Percentiles rank a stretch among this genome's conserved stretches.
These are phyloP conservation scores for Globisporangium barbulae DNA, from an alignment of 352 stramenopile genomes.

Conservation along the genomic window DNA sequence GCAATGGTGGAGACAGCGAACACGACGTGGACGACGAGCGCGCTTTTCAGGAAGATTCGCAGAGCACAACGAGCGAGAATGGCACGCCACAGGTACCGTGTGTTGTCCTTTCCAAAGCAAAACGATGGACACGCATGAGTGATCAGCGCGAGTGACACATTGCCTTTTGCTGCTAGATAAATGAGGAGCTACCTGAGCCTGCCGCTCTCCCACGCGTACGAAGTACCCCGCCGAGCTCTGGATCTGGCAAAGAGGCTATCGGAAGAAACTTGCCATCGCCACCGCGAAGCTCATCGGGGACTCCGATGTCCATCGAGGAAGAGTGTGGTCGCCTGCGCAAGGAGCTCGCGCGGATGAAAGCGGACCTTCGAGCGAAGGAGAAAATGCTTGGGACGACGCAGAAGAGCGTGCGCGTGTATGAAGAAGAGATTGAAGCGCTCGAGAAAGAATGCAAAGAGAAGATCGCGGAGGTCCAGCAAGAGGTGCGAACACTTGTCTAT, in stretches of 20 bases:
- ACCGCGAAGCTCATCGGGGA: slow-evolving; percentile 13
- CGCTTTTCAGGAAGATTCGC: slow-evolving; percentile 4
- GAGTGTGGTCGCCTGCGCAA: slow-evolving; percentile 42
- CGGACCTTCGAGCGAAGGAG: slow-evolving; percentile 59
- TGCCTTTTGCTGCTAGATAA: background rate
- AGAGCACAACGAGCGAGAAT: background rate
- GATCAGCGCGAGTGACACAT: no score
- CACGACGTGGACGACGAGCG: background rate
- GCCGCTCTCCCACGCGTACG: background rate
- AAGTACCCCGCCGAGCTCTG: slow-evolving; percentile 25
- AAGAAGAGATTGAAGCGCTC: slow-evolving; percentile 76
- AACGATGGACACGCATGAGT: no score
- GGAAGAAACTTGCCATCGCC: slow-evolving; percentile 24
- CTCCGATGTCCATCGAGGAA: slow-evolving; percentile 18
- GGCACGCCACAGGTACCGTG: background rate
- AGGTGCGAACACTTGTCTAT: slow-evolving; percentile 24
- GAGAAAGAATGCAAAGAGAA: slow-evolving; percentile 73
- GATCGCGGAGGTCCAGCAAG: slow-evolving; percentile 54
- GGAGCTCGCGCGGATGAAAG: slow-evolving; percentile 46
- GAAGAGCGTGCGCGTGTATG: slow-evolving; percentile 57
- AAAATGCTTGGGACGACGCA: slow-evolving; percentile 52
- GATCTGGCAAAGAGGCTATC: slow-evolving; percentile 26
- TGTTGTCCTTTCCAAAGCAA: background rate
- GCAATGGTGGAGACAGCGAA: slow-evolving; percentile 6
- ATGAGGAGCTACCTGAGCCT: background rate